Base-by-base conservation (phyloP, 805 yeast species). In the Yarrowia hollandica region DNA sequence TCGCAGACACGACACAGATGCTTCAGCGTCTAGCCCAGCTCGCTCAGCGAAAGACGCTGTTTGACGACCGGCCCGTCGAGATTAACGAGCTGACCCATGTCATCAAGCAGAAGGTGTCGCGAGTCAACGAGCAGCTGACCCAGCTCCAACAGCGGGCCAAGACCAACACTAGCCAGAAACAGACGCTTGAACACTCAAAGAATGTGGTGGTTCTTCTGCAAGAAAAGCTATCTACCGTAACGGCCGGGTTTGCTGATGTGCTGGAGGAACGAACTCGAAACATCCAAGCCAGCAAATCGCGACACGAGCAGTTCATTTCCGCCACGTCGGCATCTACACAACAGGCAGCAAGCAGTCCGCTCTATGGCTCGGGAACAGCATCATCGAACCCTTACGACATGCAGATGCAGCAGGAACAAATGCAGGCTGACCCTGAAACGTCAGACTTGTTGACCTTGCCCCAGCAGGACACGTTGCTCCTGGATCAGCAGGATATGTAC, bases 21-120 rank as follows among this genome's bases (percentile, higher is more conserved):
- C 76, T 94, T 60, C 83, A 86, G 34, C 85, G 90, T 66, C 77
- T 94, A 58, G 96, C 98, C 1, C 76, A 79, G 64, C 73, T 94
- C 64, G 97, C 99, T 3, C 90, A 87, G 71, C 78, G 90, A 65
- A 91, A 90, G 69, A 96, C 97, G 16, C 73, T 92, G 69, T 89
- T 94, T 64, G 96, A 91, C 68, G 99, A 94, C 72, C 85, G 87
- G 64, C 97, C 98, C 0, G 85, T 89, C 14, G 98, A 94, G 69
- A 89, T 94, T 63, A 88, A 91, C 18, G 97, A 94, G 71, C 76
- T 94, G 63, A 91, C 99, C 0, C 88, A 85, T 65, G 85, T 90
- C 38, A 80, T 81, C 64, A 81, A 82, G 66, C 97, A 94, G 71
- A 96, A 88, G 67, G 84, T 94, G 54, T 84, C 90, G 68, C 82